phyloP scores from a whole-genome alignment of 495 filamentous ascomycete genomes.

The Viridothelium virens region DNA sequence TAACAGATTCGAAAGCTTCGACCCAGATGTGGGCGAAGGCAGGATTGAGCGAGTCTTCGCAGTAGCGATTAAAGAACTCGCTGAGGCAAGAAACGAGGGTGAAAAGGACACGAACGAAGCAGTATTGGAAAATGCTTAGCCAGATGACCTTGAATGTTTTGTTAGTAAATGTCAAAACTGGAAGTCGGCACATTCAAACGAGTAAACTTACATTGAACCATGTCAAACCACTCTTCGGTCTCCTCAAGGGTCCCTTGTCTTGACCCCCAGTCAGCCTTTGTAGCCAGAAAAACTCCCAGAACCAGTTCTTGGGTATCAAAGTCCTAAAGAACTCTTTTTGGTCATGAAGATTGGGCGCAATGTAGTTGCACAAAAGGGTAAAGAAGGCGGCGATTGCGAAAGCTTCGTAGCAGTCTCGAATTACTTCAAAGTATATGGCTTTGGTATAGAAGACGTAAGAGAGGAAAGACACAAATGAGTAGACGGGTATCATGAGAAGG shows the following conservation, averaged over 20 bases:
- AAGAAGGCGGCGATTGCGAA: constrained; percentile 91
- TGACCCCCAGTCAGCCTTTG: constrained; percentile 57
- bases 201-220: constrained; percentile 64
- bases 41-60: constrained; percentile 67
- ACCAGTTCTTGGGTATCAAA: constrained; percentile 62
- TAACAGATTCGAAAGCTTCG: constrained; percentile 58
- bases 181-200: constrained; percentile 2
- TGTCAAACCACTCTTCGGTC: constrained; percentile 74
- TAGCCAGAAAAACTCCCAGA: constrained; percentile 64
- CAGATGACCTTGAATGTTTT: constrained; percentile 57
- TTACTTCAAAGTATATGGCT: constrained; percentile 71
- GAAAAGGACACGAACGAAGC: constrained; percentile 76
- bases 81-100: constrained; percentile 71
- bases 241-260: constrained; percentile 58
- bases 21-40: constrained; percentile 79
- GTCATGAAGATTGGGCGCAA: constrained; percentile 67
- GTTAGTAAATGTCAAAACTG: constrained; percentile 13
- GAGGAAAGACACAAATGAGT: constrained; percentile 70
- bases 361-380: constrained; percentile 76
- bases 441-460: constrained; percentile 70
- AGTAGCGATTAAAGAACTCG: constrained; percentile 62
- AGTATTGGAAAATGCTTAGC: constrained; percentile 84
- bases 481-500: constrained; percentile 83
- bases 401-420: constrained; percentile 84
- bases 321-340: constrained; percentile 84